phyloP scores from a whole-genome alignment of 352 stramenopile genomes.

The Saprolegnia diclina region DNA sequence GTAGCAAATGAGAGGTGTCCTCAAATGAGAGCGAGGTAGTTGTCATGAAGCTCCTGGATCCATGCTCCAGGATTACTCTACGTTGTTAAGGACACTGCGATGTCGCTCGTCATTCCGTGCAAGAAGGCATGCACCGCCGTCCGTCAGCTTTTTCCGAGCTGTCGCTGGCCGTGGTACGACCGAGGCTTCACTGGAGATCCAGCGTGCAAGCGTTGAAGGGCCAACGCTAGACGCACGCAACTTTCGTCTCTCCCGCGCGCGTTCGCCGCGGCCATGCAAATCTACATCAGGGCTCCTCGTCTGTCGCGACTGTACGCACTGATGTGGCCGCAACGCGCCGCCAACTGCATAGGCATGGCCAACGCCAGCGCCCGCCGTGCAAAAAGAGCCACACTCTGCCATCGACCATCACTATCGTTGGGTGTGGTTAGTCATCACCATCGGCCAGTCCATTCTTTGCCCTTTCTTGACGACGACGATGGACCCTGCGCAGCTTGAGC shows the following conservation, averaged over 20 bases:
- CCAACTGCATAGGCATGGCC: background rate
- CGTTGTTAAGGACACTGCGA: too few species aligned
- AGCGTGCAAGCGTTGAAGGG: background rate
- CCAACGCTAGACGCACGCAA: constrained; percentile 4
- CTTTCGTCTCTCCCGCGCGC: background rate
- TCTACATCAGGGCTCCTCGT: background rate
- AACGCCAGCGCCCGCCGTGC: background rate
- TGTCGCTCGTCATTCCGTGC: too few species aligned
- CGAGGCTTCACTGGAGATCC: too few species aligned
- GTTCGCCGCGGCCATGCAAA: background rate
- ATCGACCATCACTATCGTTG: background rate
- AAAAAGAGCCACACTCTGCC: background rate
- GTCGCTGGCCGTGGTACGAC: too few species aligned
- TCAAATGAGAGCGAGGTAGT: too few species aligned
- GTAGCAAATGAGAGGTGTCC: too few species aligned
- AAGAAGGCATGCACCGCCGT: too few species aligned
- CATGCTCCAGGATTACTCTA: too few species aligned
- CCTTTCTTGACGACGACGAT: background rate
- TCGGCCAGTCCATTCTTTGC: background rate
- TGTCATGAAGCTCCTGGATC: too few species aligned
- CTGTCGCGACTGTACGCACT: background rate
- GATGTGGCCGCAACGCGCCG: too few species aligned
- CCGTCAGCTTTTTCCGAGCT: too few species aligned
- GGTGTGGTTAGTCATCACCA: background rate
- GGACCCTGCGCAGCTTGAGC: constrained; percentile 3